Conservation (phyloP, 2,329 filamentous ascomycete species). For the Colletotrichum sojae region DNA sequence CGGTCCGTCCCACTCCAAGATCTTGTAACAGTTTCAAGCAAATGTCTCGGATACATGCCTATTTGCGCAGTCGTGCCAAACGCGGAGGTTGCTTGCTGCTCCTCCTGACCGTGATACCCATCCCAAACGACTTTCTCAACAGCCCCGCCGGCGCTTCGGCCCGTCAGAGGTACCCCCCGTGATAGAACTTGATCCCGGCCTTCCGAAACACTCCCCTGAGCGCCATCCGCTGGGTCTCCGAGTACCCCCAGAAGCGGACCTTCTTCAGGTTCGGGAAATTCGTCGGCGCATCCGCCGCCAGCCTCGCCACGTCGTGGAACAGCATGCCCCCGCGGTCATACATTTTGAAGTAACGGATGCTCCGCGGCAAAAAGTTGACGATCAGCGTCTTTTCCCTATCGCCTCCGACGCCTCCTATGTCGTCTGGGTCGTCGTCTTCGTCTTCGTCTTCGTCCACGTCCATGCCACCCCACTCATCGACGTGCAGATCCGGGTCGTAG, state of each 20-base stretch:
- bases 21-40: too few species aligned
- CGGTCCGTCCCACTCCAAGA: too few species aligned
- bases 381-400: not conserved
- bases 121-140: too few species aligned
- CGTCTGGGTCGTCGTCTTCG: not conserved
- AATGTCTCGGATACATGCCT: too few species aligned
- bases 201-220: not conserved
- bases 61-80: too few species aligned
- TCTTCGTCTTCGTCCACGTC: not conserved
- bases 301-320: constrained; percentile 12
- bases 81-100: too few species aligned
- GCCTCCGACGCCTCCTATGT: not conserved
- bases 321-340: not conserved
- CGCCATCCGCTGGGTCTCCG: constrained; percentile 7
- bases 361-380: constrained; percentile 10
- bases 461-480: not conserved
- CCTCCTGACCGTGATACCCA: too few species aligned
- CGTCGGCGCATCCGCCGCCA: not conserved
- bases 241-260: constrained; percentile 3
- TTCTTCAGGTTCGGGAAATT: constrained; percentile 12
- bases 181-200: constrained; percentile 11
- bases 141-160: too few species aligned
- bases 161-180: constrained; percentile 4
- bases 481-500: not conserved
- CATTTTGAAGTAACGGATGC: constrained; percentile 16